Evolutionary conservation across 75 land plant species (phyloP), one percentile per base, ranked within the genome.

Genomic region (Selaginella moellendorffii): DNA sequence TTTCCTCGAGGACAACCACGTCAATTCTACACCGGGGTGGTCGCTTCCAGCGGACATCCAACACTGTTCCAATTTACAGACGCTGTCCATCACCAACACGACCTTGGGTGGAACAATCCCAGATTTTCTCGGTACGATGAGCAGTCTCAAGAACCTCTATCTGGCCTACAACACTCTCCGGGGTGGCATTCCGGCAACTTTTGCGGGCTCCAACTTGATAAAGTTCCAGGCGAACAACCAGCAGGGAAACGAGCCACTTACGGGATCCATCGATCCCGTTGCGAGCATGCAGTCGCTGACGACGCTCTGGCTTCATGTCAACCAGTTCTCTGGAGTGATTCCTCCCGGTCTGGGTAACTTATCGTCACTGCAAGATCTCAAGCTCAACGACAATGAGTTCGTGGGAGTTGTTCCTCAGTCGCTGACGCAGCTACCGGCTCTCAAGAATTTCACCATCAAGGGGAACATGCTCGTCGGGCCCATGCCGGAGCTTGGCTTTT

Each of bases 261-360:
- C 52, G 18, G 69, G 74, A 31, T 23, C 79, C 5, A 42, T 77
- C 24, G 63, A 63, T 21, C 78, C 77, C 31, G 30, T 67, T 22
- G 71, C 77, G 1, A 63, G 69, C 0, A 78, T 88, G 85, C 62
- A 20, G 1, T 76, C 78, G 1, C 66, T 88, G 22, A 30, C 30
- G 1, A 61, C 27, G 2, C 72, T 77, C 2, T 85, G 90, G 90
- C 76, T 88, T 2, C 86, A 85, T 65, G 90, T 83, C n/a, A 88
- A 88, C 54, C 56, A 71, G 1, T 88, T 88, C 65, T 63, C 79
- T 2, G 95, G 95, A 10, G 36, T 66, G 2, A 85, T 88, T 52
- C 95, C 95, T 0, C 68, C 54, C 12, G 64, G 28, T 1, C 70
- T 88, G 54, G 77, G 75, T 1, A 26, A 53, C 9, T 69, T 79